phyloP scores from a whole-genome alignment of 768 basidiomycete genomes.

The Porphyrellus cyaneotinctus region DNA sequence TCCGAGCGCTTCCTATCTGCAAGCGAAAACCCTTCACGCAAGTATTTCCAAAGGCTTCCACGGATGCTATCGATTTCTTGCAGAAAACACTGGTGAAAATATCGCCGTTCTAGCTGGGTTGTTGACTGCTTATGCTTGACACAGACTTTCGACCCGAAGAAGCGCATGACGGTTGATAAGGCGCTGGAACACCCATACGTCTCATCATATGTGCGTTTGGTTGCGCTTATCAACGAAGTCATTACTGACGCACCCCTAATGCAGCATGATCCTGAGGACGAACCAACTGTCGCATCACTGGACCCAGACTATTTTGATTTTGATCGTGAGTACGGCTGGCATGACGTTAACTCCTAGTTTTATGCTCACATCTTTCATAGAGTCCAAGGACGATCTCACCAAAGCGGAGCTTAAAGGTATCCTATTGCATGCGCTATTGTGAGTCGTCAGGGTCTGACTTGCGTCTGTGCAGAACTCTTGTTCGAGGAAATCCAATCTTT shows the following conservation, averaged over 20 bases:
- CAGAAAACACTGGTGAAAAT: slow-evolving; percentile 58
- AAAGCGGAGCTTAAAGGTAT: slow-evolving; percentile 68
- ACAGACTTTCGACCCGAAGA: slow-evolving; percentile 85
- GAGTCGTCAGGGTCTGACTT: too few relatives aligned
- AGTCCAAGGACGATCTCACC: slow-evolving; percentile 70
- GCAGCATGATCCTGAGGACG: slow-evolving; percentile 88
- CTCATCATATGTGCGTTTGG: slow-evolving; percentile 58
- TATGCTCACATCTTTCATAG: slow-evolving; percentile 29
- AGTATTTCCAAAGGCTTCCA: slow-evolving; percentile 74
- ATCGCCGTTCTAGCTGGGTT: slow-evolving; percentile 26
- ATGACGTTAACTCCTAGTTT: background rate
- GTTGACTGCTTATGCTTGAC: background rate
- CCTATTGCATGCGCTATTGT: background rate
- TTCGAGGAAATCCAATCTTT: slow-evolving; percentile 84
- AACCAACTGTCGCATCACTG: slow-evolving; percentile 76
- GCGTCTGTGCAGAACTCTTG: slow-evolving; percentile 50
- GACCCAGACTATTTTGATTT: slow-evolving; percentile 89
- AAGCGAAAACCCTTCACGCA: slow-evolving; percentile 66
- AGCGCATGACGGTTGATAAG: slow-evolving; percentile 77
- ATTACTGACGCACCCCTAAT: slow-evolving; percentile 2
- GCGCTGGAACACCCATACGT: slow-evolving; percentile 83
- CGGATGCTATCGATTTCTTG: slow-evolving; percentile 69
- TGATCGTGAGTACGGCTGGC: slow-evolving; percentile 51
- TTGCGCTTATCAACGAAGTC: background rate
- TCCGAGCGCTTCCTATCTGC: slow-evolving; percentile 80